Evolutionary conservation across 768 basidiomycete species (phyloP), one percentile per base, ranked within the genome.

Genomic region (Collybia nuda): DNA sequence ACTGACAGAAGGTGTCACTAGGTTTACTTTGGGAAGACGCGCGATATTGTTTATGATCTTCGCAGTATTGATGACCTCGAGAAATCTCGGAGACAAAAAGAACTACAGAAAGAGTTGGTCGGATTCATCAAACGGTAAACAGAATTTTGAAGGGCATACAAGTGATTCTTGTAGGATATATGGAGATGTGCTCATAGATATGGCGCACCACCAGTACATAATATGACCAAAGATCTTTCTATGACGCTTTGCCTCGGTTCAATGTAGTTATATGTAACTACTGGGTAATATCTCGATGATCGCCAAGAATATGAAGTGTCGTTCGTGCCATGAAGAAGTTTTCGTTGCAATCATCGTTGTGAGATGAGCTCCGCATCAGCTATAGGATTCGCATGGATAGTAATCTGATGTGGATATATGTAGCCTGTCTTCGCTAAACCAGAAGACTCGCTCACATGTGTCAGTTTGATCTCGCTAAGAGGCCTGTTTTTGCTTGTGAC

Each of bases 1-100:
- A 40, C 48, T 54, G 18, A 57, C 48, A 6, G 36, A 7, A 47
- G 43, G 22, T 41, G 24, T 45, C 11, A 40, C 6, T 55, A 89
- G 87, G 88, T 96, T 12, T 96, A 95, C 69, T 95, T 95, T 72
- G 93, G 93, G 35, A 97, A 98, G 74, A 98, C 96, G 43, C 87
- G 90, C 55, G 95, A 99, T 65, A 85, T 99, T 48, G 86, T 97
- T 15, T 90, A 90, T 60, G 94, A 97, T 64, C 79, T 99, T 47
- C 81, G 96, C 44, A 93, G 90, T 55, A 73, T 90, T 29, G 89
- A 90, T 43, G 92, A 96, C 58, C 75, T 94, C 44, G 93, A 92
- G 64, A 84, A 85, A 61, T 85, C 86, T 44, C 80, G 85, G 51
- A 80, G 80, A 65, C 89, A 94, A 66, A 81, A 84, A 48, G 88